Conservation (phyloP, 1,284 basidiomycete genomes). For the Melampsora occidentalis region DNA sequence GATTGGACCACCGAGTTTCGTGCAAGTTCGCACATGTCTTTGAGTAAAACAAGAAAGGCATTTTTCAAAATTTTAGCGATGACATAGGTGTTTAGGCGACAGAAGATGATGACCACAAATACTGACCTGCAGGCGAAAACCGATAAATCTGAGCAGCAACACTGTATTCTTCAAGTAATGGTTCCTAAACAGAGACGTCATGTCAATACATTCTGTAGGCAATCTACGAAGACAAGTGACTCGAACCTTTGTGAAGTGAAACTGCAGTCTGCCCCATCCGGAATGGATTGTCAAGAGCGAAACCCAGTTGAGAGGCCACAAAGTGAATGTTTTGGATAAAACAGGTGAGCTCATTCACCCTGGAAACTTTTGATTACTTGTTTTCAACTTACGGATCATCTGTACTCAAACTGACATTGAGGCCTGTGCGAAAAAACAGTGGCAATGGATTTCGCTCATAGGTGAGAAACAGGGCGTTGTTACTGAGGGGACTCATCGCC, state of each 20-base stretch:
- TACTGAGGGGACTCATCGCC: constrained; percentile 96
- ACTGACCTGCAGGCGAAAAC: constrained; percentile 41
- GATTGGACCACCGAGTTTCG: constrained; percentile 94
- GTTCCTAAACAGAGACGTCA: constrained; percentile 63
- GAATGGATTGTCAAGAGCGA: not conserved
- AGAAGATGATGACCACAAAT: not conserved
- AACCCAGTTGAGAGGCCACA: constrained; percentile 23
- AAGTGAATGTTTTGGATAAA: not conserved
- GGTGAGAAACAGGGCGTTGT: constrained; percentile 93
- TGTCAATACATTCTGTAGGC: not conserved
- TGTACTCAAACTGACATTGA: constrained; percentile 95
- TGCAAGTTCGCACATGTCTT: constrained; percentile 76
- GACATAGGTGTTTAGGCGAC: not conserved
- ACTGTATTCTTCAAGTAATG: constrained; percentile 92
- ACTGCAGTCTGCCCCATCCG: constrained; percentile 62
- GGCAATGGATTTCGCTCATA: constrained; percentile 97
- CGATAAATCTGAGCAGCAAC: constrained; percentile 83
- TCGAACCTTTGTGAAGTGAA: constrained; percentile 88
- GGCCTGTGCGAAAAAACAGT: constrained; percentile 90
- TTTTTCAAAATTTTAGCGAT: constrained; percentile 53
- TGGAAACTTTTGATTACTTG: not conserved
- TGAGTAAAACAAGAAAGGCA: constrained; percentile 61
- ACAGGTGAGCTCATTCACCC: not conserved
- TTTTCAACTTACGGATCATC: constrained; percentile 68
- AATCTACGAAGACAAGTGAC: not conserved